A percentile compares a stretch with the other conserved stretches of the same genome.
Conservation (phyloP, 306 rosid genomes). For the Calophaca sinica region DNA sequence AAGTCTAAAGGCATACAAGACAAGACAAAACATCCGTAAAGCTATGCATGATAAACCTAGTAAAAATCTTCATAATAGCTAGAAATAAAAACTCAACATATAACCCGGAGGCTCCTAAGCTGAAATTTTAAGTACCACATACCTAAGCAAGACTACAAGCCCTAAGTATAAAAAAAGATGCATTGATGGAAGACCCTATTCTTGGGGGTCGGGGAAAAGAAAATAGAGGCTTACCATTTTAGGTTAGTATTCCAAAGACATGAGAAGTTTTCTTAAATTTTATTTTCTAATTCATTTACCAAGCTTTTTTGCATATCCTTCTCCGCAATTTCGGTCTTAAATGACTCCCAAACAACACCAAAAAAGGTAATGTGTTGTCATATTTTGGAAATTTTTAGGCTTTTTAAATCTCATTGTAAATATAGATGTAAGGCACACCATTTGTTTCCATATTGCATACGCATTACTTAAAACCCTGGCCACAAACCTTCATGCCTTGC, state of each 20-base stretch:
- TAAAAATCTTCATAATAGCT: slow-evolving; percentile 34
- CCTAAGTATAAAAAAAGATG: slow-evolving; percentile 9
- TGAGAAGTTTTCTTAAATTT: not conserved
- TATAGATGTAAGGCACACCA: not conserved
- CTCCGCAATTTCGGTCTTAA: slow-evolving; percentile 16
- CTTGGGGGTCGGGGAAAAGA: not conserved
- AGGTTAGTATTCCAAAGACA: slow-evolving; percentile 17
- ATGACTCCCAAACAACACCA: slow-evolving; percentile 16
- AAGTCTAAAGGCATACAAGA: slow-evolving; percentile 44
- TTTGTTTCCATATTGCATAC: not conserved
- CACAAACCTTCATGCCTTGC: not conserved
- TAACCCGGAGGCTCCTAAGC: slow-evolving; percentile 11
- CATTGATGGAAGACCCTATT: slow-evolving; percentile 16
- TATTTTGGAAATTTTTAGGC: slow-evolving; percentile 13
- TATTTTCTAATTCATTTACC: not conserved
- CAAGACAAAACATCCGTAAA: slow-evolving; percentile 21
- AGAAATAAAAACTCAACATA: slow-evolving; percentile 13
- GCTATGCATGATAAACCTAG: slow-evolving; percentile 32
- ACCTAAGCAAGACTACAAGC: slow-evolving; percentile 30
- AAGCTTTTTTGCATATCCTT: not conserved
- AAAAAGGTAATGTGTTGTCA: not conserved
- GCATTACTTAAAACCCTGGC: slow-evolving; percentile 7
- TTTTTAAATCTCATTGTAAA: not conserved
- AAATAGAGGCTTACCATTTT: slow-evolving; percentile 30
- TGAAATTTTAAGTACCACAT: slow-evolving; percentile 37